Conservation (phyloP, 1,139 yeast species). For the Williopsis jadinii region DNA sequence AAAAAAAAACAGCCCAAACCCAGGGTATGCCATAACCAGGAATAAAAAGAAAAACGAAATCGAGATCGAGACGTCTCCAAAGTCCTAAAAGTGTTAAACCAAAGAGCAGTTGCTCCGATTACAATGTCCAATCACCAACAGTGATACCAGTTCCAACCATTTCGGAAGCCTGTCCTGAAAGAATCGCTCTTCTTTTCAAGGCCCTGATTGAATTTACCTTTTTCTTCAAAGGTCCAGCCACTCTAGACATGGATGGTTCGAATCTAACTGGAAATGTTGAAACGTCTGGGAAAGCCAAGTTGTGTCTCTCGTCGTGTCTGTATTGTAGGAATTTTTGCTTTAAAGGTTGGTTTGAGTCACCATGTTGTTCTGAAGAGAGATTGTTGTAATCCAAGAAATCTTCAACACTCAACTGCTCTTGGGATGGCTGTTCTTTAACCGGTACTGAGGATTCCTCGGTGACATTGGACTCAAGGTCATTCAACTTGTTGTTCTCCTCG, state of each 20-base stretch:
- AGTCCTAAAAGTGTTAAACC: too few species aligned
- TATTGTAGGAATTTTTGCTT: conserved; percentile 32
- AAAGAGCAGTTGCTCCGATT: too few species aligned
- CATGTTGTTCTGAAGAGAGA: too few species aligned
- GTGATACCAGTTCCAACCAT: conserved; percentile 46
- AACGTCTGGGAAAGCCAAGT: conserved; percentile 31
- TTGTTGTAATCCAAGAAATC: conserved; percentile 3
- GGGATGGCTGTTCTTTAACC: not conserved
- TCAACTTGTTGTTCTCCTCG: conserved; percentile 14
- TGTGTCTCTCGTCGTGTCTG: conserved; percentile 39
- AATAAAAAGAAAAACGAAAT: too few species aligned
- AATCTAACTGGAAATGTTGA: conserved; percentile 22
- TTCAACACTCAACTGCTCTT: conserved; percentile 6
- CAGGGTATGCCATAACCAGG: too few species aligned
- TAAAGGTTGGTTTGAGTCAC: conserved; percentile 13
- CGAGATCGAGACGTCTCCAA: too few species aligned
- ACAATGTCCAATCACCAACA: conserved; percentile 34
- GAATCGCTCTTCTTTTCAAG: conserved; percentile 39
- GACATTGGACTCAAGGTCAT: not conserved
- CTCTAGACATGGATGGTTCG: conserved; percentile 21
- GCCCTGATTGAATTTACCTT: conserved; percentile 15
- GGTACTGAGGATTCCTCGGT: conserved; percentile 1
- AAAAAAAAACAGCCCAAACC: too few species aligned
- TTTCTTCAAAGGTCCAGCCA: not conserved
- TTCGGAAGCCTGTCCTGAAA: conserved; percentile 44